Conservation (phyloP, 352 stramenopile species). For the Saprolegnia diclina region DNA sequence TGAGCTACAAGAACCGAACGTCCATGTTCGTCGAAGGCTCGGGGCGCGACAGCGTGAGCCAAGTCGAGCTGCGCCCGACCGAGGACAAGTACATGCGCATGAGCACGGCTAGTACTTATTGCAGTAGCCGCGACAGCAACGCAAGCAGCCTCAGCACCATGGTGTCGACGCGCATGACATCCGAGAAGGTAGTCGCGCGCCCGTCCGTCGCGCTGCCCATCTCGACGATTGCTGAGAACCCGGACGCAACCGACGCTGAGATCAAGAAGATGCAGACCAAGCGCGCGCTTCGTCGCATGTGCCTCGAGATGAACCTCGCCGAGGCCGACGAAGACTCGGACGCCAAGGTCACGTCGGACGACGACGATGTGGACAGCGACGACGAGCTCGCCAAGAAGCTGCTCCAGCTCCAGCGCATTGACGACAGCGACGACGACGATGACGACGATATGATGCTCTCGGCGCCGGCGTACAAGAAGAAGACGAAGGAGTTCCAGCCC, state of each 20-base stretch:
- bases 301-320: constrained; percentile 71
- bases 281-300: constrained; percentile 63
- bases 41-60: constrained; percentile 3
- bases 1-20: constrained; percentile 82
- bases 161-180: not conserved
- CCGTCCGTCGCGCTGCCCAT: not conserved
- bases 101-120: constrained; percentile 19
- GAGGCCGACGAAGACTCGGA: constrained; percentile 61
- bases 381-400: not conserved
- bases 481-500: not conserved
- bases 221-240: constrained; percentile 11
- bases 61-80: not conserved
- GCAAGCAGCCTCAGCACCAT: not conserved
- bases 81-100: constrained; percentile 20
- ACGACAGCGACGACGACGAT: constrained; percentile 19
- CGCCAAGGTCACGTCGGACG: constrained; percentile 21
- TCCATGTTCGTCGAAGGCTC: constrained; percentile 19
- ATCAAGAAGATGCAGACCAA: constrained; percentile 45
- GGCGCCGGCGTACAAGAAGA: not conserved
- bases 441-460: not conserved
- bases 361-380: constrained; percentile 41
- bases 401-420: not conserved
- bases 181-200: not conserved
- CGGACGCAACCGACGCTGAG: constrained; percentile 15
- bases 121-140: constrained; percentile 23